These are phyloP conservation scores for Lactifluus pinguis DNA, from an alignment of 768 basidiomycete species.

Conservation along the genomic window DNA sequence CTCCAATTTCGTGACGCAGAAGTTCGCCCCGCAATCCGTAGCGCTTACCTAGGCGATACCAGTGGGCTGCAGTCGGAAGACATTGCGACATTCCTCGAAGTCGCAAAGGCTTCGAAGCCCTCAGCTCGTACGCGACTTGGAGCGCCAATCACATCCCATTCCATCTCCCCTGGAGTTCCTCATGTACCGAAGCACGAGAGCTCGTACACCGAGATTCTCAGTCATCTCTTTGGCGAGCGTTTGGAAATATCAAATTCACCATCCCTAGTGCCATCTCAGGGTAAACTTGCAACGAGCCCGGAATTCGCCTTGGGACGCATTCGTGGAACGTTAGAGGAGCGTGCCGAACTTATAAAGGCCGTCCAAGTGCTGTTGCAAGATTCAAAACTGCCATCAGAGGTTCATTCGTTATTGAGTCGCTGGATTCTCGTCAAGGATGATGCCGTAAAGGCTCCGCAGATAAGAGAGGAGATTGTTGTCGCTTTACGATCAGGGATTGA, in stretches of 20 bases:
- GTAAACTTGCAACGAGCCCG: conserved; percentile 76
- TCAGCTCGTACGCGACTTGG: conserved; percentile 44
- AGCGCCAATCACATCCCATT: conserved; percentile 23
- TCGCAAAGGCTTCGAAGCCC: conserved; percentile 30
- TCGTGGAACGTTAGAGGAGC: conserved; percentile 69
- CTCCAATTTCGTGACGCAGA: conserved; percentile 50
- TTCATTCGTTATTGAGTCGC: conserved; percentile 65
- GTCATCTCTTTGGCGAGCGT: conserved; percentile 68
- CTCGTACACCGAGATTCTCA: conserved; percentile 84
- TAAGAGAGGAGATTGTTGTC: conserved; percentile 50
- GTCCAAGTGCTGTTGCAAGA: conserved; percentile 59
- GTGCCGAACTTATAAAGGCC: conserved; percentile 54
- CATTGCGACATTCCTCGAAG: conserved; percentile 44
- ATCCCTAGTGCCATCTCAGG: conserved; percentile 55
- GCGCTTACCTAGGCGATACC: conserved; percentile 50
- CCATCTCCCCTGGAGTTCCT: conserved; percentile 32
- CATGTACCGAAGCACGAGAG: conserved; percentile 85
- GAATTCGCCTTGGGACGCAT: conserved; percentile 92
- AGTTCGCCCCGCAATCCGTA: conserved; percentile 46
- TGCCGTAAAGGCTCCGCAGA: conserved; percentile 43
- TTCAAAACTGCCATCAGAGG: conserved; percentile 37
- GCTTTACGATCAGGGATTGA: conserved; percentile 36
- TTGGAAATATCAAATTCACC: conserved; percentile 85
- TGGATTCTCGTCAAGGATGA: conserved; percentile 81
- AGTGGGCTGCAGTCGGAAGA: conserved; percentile 33